Evolutionary conservation across 1,139 yeast species (phyloP).

Genomic region (Arxiozyma heterogenica): DNA sequence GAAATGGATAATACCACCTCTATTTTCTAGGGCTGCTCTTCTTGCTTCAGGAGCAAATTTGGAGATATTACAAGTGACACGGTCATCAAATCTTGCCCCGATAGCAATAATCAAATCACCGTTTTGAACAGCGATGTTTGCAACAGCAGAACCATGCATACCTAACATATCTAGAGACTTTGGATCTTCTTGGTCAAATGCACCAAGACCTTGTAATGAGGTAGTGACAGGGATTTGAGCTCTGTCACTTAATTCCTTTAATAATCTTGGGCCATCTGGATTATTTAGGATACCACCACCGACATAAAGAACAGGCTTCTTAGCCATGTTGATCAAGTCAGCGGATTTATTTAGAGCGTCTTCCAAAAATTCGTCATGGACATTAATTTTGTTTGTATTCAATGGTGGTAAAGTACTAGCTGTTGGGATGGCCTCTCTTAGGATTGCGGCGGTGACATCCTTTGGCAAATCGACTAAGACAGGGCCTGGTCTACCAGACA

Average conservation of each 20-base stretch:
- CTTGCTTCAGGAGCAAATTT: slow-evolving; percentile 93
- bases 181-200: slow-evolving; percentile 84
- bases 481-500: slow-evolving; percentile 96
- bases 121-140: slow-evolving; percentile 84
- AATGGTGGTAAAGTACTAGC: slow-evolving; percentile 77
- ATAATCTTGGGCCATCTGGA: slow-evolving; percentile 69
- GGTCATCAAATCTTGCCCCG: slow-evolving; percentile 97
- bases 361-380: slow-evolving; percentile 66
- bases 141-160: slow-evolving; percentile 96
- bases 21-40: slow-evolving; percentile 74
- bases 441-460: slow-evolving; percentile 90
- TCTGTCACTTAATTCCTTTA: slow-evolving; percentile 81
- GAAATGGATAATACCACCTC: slow-evolving; percentile 95
- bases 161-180: slow-evolving; percentile 94
- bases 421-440: slow-evolving; percentile 74
- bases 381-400: slow-evolving; percentile 62
- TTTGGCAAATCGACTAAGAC: slow-evolving; percentile 95
- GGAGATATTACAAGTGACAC: slow-evolving; percentile 81
- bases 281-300: slow-evolving; percentile 85
- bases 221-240: slow-evolving; percentile 95
- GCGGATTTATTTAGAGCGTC: slow-evolving; percentile 76
- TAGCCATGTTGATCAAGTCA: slow-evolving; percentile 65
- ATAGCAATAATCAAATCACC: slow-evolving; percentile 90
- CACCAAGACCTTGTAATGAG: slow-evolving; percentile 87
- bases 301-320: slow-evolving; percentile 80